These are phyloP conservation scores for Aspergillus sp. DNA, from an alignment of 2,329 filamentous ascomycete species.

Conservation along the genomic window DNA sequence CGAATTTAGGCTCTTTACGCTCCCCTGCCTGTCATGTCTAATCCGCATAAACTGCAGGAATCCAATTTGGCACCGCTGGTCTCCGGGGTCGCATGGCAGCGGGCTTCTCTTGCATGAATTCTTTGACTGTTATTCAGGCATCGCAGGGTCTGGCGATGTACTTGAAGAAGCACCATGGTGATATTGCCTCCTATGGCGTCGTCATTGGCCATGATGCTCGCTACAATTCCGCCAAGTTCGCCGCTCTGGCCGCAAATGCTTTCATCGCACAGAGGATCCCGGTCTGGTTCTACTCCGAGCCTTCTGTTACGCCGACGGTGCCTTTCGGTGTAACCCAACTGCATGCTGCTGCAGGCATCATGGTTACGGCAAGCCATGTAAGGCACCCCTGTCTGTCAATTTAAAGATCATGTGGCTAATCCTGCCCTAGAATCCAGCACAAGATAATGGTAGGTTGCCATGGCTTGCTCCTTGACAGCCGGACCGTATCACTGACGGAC, in stretches of 20 bases:
- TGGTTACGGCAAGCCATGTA: constrained; percentile 66
- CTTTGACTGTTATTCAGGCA: constrained; percentile 62
- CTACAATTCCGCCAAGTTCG: constrained; percentile 64
- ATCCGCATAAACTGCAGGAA: constrained; percentile 38
- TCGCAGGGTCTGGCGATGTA: constrained; percentile 67
- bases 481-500: constrained; percentile 16
- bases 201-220: constrained; percentile 66
- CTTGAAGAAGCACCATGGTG: constrained; percentile 50
- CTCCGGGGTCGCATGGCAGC: constrained; percentile 66
- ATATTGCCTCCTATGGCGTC: constrained; percentile 50
- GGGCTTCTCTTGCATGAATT: constrained; percentile 64
- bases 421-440: constrained; percentile 55
- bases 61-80: constrained; percentile 65
- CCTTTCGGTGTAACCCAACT: constrained; percentile 61
- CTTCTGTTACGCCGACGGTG: constrained; percentile 63
- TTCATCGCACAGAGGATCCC: constrained; percentile 61
- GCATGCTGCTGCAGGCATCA: constrained; percentile 60
- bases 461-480: background rate
- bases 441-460: constrained; percentile 56
- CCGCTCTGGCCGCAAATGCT: constrained; percentile 60
- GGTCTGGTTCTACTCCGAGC: constrained; percentile 60
- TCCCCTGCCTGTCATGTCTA: constrained; percentile 8
- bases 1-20: constrained; percentile 6
- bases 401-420: background rate
- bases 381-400: constrained; percentile 17